Evolutionary conservation across 148 eudicot genomes (phyloP), one percentile per base, ranked within the genome.

Genomic region (Rheum nobile): DNA sequence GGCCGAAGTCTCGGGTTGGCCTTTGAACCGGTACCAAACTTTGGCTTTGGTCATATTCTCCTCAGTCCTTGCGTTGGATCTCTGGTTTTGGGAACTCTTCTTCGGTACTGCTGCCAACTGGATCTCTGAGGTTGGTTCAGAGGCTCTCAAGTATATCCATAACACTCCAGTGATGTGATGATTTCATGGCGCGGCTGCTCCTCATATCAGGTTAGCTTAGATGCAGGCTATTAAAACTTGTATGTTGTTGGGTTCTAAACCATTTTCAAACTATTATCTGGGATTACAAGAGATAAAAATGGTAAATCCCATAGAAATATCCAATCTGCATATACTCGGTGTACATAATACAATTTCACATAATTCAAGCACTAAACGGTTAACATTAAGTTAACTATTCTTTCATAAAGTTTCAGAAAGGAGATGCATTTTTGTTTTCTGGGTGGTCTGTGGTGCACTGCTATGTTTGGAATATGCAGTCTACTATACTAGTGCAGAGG

Each of bases 71-170:
- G 97, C 96, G 0, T 74, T 91, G 76, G 99, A 95, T 82, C 94
- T 95, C 67, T 88, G 88, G 92, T 88, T 90, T 39, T 95, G 99
- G 99, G 96, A 95, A 82, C 79, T 87, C 14, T 90, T 88, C 77
- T 86, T 88, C 37, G 96, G 87, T 67, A 82, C 91, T 6, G 78
- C 94, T 1, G 86, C 83, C 39, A 59, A 88, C 73, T 90, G 91
- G 92, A 59, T 88, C 72, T 82, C 96, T 29, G 63, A 90, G 73
- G 77, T 80, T 50, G 86, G 85, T 70, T 82, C 84, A 8, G 89
- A 85, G 4, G 79, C 84, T 68, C 59, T 77, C 32, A 81, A 76
- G 75, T 86, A 79, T 74, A 35, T 90, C 57, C 81, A 84, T 75
- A 79, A 46, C 72, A 65, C 81, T 75, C 73, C 76, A 42, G 11